Conservation (phyloP, 78 protist genomes). For the Polysphondylium violaceum region DNA sequence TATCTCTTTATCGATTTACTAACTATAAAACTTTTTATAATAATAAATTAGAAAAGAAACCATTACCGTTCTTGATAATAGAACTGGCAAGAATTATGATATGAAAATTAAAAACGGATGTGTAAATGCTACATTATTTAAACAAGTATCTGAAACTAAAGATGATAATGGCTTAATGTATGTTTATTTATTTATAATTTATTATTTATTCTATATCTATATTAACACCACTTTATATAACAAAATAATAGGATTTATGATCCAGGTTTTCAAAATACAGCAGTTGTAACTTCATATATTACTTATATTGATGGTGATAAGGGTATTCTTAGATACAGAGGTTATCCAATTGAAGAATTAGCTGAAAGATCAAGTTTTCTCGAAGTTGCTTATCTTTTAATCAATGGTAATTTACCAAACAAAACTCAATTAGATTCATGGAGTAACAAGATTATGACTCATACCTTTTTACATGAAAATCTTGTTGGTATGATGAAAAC, state of each 20-base stretch:
- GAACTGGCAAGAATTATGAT: conserved; percentile 64
- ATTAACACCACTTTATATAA: neutral
- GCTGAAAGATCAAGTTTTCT: conserved; percentile 76
- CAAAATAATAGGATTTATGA: conserved; percentile 52
- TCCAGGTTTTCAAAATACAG: conserved; percentile 78
- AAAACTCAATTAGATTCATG: conserved; percentile 54
- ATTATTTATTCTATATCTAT: neutral
- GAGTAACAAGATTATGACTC: conserved; percentile 69
- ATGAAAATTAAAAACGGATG: conserved; percentile 55
- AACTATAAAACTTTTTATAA: neutral
- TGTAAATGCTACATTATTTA: conserved; percentile 30
- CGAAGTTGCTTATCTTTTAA: conserved; percentile 72
- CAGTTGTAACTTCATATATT: conserved; percentile 57
- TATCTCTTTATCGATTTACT: neutral
- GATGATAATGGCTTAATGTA: conserved; percentile 72
- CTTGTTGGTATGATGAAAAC: conserved; percentile 66
- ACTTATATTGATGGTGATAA: conserved; percentile 83
- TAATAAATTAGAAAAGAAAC: conserved; percentile 28
- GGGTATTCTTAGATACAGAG: conserved; percentile 77
- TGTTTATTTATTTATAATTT: neutral
- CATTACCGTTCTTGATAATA: conserved; percentile 44
- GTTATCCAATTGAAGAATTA: conserved; percentile 86
- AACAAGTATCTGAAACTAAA: conserved; percentile 11
- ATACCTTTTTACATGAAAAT: conserved; percentile 86
- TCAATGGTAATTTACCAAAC: conserved; percentile 74